Base-by-base conservation (phyloP, 2,329 filamentous ascomycete genomes). In the Colletotrichum tamarilloi region DNA sequence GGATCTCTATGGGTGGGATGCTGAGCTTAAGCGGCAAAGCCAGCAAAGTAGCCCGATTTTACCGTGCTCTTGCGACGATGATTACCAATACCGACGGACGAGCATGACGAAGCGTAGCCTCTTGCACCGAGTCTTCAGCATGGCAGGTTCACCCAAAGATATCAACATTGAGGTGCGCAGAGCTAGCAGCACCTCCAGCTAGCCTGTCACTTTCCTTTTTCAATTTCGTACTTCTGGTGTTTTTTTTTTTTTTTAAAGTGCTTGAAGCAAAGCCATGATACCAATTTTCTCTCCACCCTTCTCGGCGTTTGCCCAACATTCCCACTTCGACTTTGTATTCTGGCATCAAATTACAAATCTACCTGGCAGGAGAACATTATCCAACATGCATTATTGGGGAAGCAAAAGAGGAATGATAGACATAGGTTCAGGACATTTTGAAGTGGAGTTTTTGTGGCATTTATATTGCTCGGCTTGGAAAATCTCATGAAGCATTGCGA, bases 1-100 rank as follows among this genome's bases (percentile, higher is more conserved):
- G 2, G 87, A 90, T 68, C 76, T 84, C 5, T 90, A 90, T 68
- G 88, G 88, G 14, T 90, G 88, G 88, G 87, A 90, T 72, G 87
- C 86, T 11, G 87, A 87, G 75, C 80, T 85, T 24, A 81, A 84
- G 11, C 80, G 81, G 26, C 79, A 77, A 57, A 69, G 65, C 26
- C 66, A 35, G 55, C 68, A 58, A 14, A 62, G 32, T 22, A 65
- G 70, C n/a, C 67, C 58, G 3, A 19, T 42, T 12, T 11, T 53
- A 24, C 46, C 52, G 14, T 68, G 3, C 30, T 4, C 60, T 8
- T 70, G 49, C 46, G 64, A 72, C 42, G 77, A 77, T 24, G 65
- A 77, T 32, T 77, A 77, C 56, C 76, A 80, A 28, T 80, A 79
- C 60, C 78, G 76, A 3, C 77, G 80, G 46, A 72, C 77, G n/a